Base-by-base conservation (phyloP, 2,329 filamentous ascomycete genomes). In the Xylaria sp. region DNA sequence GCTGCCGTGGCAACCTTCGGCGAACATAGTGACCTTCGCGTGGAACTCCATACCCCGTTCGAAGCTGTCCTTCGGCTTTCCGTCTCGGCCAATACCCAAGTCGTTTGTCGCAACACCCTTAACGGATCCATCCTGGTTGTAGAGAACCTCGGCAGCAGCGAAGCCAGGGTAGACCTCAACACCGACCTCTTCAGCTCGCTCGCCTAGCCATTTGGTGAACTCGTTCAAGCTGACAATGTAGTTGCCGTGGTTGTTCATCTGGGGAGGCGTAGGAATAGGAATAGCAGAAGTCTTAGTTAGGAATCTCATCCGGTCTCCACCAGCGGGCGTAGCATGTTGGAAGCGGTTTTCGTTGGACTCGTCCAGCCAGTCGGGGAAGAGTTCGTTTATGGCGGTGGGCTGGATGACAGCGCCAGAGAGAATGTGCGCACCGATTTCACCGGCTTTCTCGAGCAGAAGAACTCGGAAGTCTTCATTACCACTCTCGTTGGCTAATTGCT, bases 21-120 rank as follows among this genome's bases (percentile, higher is more conserved):
- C 94, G 60, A 99, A 92, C 58, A 99, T 81, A 44, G 94, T 99
- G 54, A 94, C 87, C 59, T 89, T 83, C 5, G 94, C 93, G 71
- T 96, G 92, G 73, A 99, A 99, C 76, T 96, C 94, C 94, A 99
- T 99, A 61, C 94, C 94, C 62, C 94, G 84, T 80, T 97, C 92
- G 70, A 97, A 99, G 5, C 82, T 87, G 58, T 94, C 89, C 78
- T 96, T 97, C 42, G 92, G 85, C 73, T 88, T 89, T 46, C 93
- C 93, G 68, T 89, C 83, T 57, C 92, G 83, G 8, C 83, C 87
- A 61, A 99, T 84, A 46, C 94, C 94, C 19, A 97, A 79, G 71
- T 99, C 94, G 71, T 97, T 97, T 52, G 94, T 99, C 16, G 94
- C 94, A 47, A 99, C 93, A 65, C 94, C 94, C 74, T 87, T 88